Evolutionary conservation across 345 rosid species (phyloP), one percentile per base, ranked within the genome.

Genomic region (Chamaenerion angustifolium): DNA sequence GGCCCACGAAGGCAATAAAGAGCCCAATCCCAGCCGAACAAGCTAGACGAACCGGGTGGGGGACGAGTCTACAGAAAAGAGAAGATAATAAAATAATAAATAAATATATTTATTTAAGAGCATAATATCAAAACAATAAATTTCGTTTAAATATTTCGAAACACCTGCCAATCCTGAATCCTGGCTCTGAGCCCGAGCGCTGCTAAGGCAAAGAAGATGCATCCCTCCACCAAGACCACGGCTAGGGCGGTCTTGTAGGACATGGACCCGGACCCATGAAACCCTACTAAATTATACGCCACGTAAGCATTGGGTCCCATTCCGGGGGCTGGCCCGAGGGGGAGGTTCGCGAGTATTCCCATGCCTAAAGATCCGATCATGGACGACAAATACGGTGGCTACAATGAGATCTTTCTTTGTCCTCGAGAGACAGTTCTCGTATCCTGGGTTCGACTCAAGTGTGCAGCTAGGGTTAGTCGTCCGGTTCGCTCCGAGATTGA

Each of bases 271-370:
- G 94, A 79, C 11, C 95, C 94, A 54, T 75, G 95, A 56, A 72
- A 86, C 5, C 95, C 98, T 18, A 90, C 80, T 11, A 81, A 49
- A 68, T 86, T 83, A 58, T 86, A 90, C 11, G 95, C 77, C 48
- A 79, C 48, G 63, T 81, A 85, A 53, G 95, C 88, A 31, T 86
- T 83, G 0, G 92, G 69, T 19, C 98, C 98, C 98, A 90, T 90
- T 4, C 75, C 94, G 0, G 98, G 95, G 58, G 98, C 98, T 59
- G 86, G 61, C 7, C 78, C 94, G 11, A 90, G 61, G 42, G 98
- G 98, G 42, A 86, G 68, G 56, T 90, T 90, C 52, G 95, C 86
- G 10, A 81, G 37, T 3, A 81, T 16, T 4, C 98, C 95, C 98
- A 86, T 83, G 6, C 86, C 84, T 17, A 89, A 49, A 0, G 84